Conservation (phyloP, 2,329 filamentous ascomycete species). For the Fusarium devonianum region DNA sequence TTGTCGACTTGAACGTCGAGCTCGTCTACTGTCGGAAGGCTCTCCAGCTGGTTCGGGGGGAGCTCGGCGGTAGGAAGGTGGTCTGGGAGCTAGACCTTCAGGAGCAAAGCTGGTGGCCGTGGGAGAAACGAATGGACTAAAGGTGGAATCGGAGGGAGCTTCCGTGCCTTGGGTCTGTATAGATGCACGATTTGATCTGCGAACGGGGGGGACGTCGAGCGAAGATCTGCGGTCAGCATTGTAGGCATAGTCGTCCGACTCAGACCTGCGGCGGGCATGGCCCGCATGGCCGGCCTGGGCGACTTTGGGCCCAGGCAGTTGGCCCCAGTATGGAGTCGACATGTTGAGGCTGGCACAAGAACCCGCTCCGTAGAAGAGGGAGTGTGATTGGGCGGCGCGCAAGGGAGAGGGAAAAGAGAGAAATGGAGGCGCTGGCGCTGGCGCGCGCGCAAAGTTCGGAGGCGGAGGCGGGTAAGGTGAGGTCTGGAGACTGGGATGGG, state of each 20-base stretch:
- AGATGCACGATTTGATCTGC: constrained; percentile 60
- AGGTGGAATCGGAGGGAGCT: constrained; percentile 63
- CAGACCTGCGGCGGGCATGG: constrained; percentile 48
- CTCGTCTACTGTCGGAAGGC: constrained; percentile 53
- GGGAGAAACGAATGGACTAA: constrained; percentile 65
- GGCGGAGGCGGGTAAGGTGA: constrained; percentile 33
- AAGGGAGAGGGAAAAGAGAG: constrained; percentile 17
- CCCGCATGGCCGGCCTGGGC: constrained; percentile 35
- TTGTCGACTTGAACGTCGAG: constrained; percentile 47
- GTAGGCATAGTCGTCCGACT: constrained; percentile 42
- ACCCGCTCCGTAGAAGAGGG: too few relatives aligned
- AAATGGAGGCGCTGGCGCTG: constrained; percentile 16
- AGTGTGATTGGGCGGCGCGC: constrained; percentile 41
- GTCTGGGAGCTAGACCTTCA: constrained; percentile 64
- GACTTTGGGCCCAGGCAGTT: constrained; percentile 60
- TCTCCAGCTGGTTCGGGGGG: constrained; percentile 49
- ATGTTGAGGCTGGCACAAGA: constrained; percentile 48
- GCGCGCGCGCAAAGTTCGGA: constrained; percentile 16
- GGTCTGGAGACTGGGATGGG: constrained; percentile 3
- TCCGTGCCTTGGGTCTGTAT: constrained; percentile 64
- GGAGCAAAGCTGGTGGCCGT: constrained; percentile 58
- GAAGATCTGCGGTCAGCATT: constrained; percentile 46
- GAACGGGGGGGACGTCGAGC: constrained; percentile 49
- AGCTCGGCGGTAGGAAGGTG: constrained; percentile 62
- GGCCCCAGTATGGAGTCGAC: constrained; percentile 65